These are phyloP conservation scores for Spathaspora sp. DNA, from an alignment of 805 yeast genomes.

Conservation along the genomic window DNA sequence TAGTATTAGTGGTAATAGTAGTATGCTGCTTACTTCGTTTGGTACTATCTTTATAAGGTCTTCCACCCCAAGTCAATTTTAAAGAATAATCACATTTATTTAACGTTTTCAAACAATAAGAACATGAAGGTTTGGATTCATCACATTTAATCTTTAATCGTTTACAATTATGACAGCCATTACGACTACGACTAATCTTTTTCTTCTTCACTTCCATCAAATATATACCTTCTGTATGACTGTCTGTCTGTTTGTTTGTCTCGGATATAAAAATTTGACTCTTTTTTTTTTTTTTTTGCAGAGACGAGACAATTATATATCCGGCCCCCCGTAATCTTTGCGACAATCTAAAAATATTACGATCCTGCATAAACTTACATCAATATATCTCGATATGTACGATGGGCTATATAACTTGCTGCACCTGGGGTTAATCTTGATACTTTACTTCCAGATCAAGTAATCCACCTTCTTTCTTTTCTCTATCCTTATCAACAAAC, in stretches of 20 bases:
- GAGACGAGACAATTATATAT: too few species aligned
- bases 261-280: neutral
- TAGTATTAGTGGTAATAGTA: neutral
- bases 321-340: too few species aligned
- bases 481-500: constrained; percentile 46
- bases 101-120: constrained; percentile 47
- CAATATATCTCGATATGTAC: too few species aligned
- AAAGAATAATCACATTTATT: constrained; percentile 60
- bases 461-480: constrained; percentile 36
- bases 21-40: constrained; percentile 19
- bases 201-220: constrained; percentile 5
- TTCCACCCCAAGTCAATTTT: constrained; percentile 70
- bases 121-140: constrained; percentile 61
- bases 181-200: constrained; percentile 43
- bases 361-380: too few species aligned
- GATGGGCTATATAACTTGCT: too few species aligned
- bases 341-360: too few species aligned
- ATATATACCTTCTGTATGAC: neutral
- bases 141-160: constrained; percentile 65
- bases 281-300: too few species aligned
- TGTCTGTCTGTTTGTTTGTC: neutral
- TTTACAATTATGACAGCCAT: constrained; percentile 63
- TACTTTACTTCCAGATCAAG: constrained; percentile 11
- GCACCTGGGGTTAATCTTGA: neutral
- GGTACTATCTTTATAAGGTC: constrained; percentile 49